Evolutionary conservation across 2,329 filamentous ascomycete species (phyloP), one percentile per base, ranked within the genome.

Genomic region (Fusarium sp.): DNA sequence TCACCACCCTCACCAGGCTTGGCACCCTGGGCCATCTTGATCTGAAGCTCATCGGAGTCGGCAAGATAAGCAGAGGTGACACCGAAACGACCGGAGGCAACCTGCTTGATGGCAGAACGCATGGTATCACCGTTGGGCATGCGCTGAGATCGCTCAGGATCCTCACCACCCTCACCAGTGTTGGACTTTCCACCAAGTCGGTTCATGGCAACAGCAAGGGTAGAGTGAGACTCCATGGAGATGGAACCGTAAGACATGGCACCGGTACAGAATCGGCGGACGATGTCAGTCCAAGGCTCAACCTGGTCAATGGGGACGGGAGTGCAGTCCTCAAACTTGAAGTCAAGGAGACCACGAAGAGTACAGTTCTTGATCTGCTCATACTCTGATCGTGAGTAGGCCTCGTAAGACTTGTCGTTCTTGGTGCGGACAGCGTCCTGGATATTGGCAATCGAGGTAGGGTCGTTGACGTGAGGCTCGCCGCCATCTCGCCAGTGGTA

Each of bases 241-340:
- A 98, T 98, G 42, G 95, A 98, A 49, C 95, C 95, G 78, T 98
- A 98, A 4, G 95, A 98, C 95, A 98, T 98, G 74, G 95, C 95
- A 79, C 95, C 95, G 41, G 95, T 98, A 75, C 95, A 96, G 84
- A 98, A 98, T 68, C 95, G 92, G 71, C 95, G 92, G 46, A 98
- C 95, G 75, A 98, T 98, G 76, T 98, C 94, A 5, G 95, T 98
- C 95, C 95, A 98, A 21, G 95, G 93, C 84, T 98, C 95, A 62
- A 98, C 95, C 81, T 98, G 94, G 74, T 98, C 95, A 71, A 98
- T 97, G 7, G 94, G 93, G 26, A 98, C 93, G 1, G 94, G 89
- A 18, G 86, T 89, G 72, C 89, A 86, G 72, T 96, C 92, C 48
- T 98, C 94, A 74, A 97, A 98, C 80, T 97, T 94, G 83, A 98